Conservation (phyloP, 2,329 filamentous ascomycete species). For the Tolypocladium pustulatum region DNA sequence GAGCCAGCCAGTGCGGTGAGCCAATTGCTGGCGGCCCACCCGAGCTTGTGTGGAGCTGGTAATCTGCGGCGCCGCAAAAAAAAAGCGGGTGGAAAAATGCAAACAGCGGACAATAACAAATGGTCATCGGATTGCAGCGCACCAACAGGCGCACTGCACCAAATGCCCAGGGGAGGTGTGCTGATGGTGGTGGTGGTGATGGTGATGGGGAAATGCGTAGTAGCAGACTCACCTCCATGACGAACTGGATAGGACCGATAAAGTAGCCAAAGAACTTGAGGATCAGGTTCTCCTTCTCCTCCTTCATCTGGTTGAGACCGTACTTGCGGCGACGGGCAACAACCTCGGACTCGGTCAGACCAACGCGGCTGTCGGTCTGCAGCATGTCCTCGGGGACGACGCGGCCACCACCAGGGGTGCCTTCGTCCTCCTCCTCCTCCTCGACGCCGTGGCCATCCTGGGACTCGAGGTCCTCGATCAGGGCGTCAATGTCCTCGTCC, state of each 20-base stretch:
- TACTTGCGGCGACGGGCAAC: conserved; percentile 54
- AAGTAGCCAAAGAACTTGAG: conserved; percentile 80
- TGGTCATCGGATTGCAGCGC: background rate
- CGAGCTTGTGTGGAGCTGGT: conserved; percentile 21
- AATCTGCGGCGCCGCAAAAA: conserved; percentile 19
- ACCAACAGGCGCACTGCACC: background rate
- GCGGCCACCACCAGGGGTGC: conserved; percentile 42
- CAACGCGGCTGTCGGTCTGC: conserved; percentile 61
- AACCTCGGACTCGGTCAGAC: conserved; percentile 66
- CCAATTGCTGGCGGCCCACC: conserved; percentile 15
- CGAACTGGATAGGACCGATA: conserved; percentile 82
- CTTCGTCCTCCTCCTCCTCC: conserved; percentile 45
- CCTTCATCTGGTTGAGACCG: conserved; percentile 82
- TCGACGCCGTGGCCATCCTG: conserved; percentile 62
- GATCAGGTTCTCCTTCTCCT: conserved; percentile 76
- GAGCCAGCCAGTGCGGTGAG: conserved; percentile 11
- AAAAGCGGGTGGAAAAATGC: conserved; percentile 9
- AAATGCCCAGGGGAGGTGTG: background rate
- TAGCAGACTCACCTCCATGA: conserved; percentile 66
- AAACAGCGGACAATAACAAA: conserved; percentile 8
- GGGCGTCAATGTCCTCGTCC: conserved; percentile 73
- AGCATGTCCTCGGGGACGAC: conserved; percentile 64
- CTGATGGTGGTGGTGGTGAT: background rate
- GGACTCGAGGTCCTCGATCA: conserved; percentile 81
- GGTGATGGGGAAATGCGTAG: background rate